Evolutionary conservation across 2,329 filamentous ascomycete species (phyloP), one percentile per base, ranked within the genome.

Genomic region (Colletotrichum tabaci): DNA sequence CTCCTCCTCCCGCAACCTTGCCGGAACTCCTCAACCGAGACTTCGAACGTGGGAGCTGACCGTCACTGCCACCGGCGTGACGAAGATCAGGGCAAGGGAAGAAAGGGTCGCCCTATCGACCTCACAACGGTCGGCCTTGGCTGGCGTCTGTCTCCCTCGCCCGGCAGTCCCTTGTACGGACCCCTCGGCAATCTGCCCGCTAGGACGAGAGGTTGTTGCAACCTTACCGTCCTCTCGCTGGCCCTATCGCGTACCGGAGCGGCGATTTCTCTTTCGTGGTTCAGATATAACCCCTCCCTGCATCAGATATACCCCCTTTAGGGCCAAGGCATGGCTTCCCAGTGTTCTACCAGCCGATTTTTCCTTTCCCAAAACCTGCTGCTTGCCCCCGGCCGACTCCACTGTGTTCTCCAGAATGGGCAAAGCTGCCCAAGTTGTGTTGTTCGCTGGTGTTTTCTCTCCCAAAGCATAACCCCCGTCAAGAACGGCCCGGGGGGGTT

Each of bases 261-360:
- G 57, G 65, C 69, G 47, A 65, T 58, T 67, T 73, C 64, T 68
- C 68, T 63, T 71, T 55, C 49, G 58, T 42, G 60, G 63, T 61
- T 74, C 72, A 56, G 49, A 2, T 75, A 75, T 75, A 75, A 30
- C 30, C 66, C 73, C 69, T 71, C 71, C 74, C 70, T 60, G 21
- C 58, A 12, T 64, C 66, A 68, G 60, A 69, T 75, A 75, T 75
- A 75, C 63, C 74, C 72, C 66, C 68, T 68, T 67, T 58, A 68
- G 30, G 65, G 40, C 65, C 65, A 63, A 68, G 65, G 68, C 68
- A 71, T 71, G 58, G 68, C 68, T 67, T 71, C 49, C 26, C 58
- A 58, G 68, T 49, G 57, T 53, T 60, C 58, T 63, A 47, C 68
- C 58, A 63, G 68, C 57, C 57, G 63, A 30, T 8, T 68, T 62